Percentiles rank a stretch among this genome's conserved stretches.
Evolutionary conservation across 495 filamentous ascomycete genomes (phyloP).

Genomic region (Xylaria venustula): DNA sequence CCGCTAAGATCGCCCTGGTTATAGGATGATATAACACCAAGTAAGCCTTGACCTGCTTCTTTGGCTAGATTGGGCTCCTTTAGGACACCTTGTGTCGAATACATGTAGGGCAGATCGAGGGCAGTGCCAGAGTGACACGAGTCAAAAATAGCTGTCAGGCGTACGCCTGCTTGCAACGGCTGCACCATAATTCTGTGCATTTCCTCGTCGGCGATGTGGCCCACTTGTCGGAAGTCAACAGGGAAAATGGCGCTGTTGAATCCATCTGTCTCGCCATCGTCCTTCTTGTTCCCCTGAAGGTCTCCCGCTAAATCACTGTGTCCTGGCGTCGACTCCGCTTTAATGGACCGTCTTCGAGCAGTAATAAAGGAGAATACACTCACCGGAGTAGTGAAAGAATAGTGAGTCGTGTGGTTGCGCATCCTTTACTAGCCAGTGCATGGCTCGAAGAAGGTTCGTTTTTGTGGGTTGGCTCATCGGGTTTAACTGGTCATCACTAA

Average conservation of each 20-base stretch:
- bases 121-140: constrained; percentile 97
- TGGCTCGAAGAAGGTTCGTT: constrained; percentile 90
- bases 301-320: constrained; percentile 98
- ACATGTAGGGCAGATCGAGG: constrained; percentile 94
- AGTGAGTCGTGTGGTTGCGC: constrained; percentile 91
- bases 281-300: no score
- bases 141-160: constrained; percentile 96
- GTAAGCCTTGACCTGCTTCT: constrained; percentile 90
- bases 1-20: constrained; percentile 84
- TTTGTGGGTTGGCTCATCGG: constrained; percentile 97
- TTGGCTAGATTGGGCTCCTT: constrained; percentile 98
- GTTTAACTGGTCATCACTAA: constrained; percentile 96
- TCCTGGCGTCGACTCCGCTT: constrained; percentile 50
- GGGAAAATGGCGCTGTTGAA: constrained; percentile 99
- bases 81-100: constrained; percentile 90
- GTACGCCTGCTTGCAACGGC: constrained; percentile 76
- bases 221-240: constrained; percentile 84
- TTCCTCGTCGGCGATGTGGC: constrained; percentile 97
- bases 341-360: background rate
- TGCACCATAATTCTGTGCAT: constrained; percentile 98
- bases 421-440: constrained; percentile 99
- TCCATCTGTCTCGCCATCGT: constrained; percentile 91
- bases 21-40: constrained; percentile 86
- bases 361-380: constrained; percentile 28
- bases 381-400: constrained; percentile 98